These are phyloP conservation scores for Apiospora aurea DNA, from an alignment of 2,329 filamentous ascomycete genomes.

Conservation along the genomic window DNA sequence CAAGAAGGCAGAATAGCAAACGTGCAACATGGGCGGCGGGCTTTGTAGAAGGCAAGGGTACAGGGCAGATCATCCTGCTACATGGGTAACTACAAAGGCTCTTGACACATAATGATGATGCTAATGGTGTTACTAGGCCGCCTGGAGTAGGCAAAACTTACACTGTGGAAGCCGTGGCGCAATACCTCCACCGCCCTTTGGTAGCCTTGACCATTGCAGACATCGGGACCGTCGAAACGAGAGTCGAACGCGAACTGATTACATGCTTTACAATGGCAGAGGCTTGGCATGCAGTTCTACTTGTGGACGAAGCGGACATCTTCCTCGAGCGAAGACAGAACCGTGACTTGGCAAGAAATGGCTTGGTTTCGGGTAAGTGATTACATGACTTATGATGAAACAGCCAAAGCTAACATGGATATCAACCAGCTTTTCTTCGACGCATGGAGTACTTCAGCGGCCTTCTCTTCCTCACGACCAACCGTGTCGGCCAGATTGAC, in stretches of 20 bases:
- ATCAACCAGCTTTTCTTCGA: no score
- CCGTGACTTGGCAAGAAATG: slow-evolving; percentile 15
- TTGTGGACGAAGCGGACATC: background rate
- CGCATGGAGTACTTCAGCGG: slow-evolving; percentile 38
- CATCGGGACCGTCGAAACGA: background rate
- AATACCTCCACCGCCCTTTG: background rate
- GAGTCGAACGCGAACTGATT: background rate
- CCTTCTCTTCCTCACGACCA: slow-evolving; percentile 39
- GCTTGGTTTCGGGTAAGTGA: slow-evolving; percentile 26
- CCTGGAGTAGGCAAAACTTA: background rate
- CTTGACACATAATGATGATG: no score
- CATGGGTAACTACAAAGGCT: no score
- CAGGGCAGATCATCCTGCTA: no score
- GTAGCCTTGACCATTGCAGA: background rate
- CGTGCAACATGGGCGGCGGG: no score
- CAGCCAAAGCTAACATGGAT: no score
- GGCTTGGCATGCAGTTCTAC: background rate
- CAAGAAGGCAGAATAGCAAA: no score
- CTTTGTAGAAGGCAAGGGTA: no score
- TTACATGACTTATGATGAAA: no score
- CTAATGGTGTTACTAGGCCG: background rate
- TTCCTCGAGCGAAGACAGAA: slow-evolving; percentile 2
- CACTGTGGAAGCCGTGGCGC: background rate
- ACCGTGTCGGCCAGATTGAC: slow-evolving; percentile 45
- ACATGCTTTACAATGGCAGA: background rate